Evolutionary conservation across 2,329 filamentous ascomycete species (phyloP).

Genomic region (Calonectria henricotiae): DNA sequence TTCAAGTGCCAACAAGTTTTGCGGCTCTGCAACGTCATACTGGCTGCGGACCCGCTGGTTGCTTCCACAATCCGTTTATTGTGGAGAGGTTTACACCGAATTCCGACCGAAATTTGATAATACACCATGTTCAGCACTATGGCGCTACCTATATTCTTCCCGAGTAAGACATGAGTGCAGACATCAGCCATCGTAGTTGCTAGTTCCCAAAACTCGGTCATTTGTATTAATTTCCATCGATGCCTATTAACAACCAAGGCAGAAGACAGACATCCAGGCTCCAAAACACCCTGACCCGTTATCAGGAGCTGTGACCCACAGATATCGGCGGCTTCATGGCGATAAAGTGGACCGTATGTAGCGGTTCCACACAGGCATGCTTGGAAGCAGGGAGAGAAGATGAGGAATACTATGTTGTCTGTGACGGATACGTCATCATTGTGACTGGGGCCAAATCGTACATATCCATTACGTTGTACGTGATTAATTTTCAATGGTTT

Average conservation of each 20-base stretch:
- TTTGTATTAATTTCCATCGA: neutral
- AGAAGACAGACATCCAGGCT: neutral
- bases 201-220: neutral
- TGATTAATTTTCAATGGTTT: neutral
- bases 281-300: neutral
- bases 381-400: neutral
- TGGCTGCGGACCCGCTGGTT: neutral
- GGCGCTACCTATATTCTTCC: neutral
- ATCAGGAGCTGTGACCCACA: neutral
- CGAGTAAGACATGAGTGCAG: too few relatives aligned
- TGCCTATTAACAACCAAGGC: too few relatives aligned
- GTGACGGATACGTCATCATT: constrained; percentile 1
- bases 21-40: constrained; percentile 15
- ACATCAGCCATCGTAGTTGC: accelerated
- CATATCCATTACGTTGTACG: neutral
- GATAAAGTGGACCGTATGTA: constrained; percentile 8
- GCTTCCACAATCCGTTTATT: neutral
- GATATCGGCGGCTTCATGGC: constrained; percentile 8
- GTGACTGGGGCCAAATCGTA: neutral
- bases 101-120: neutral
- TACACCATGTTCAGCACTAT: neutral
- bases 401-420: neutral
- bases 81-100: constrained; percentile 12
- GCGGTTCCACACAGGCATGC: neutral
- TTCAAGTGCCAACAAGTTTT: neutral